Evolutionary conservation across 306 rosid species (phyloP).

Genomic region (Crotalaria pallida): DNA sequence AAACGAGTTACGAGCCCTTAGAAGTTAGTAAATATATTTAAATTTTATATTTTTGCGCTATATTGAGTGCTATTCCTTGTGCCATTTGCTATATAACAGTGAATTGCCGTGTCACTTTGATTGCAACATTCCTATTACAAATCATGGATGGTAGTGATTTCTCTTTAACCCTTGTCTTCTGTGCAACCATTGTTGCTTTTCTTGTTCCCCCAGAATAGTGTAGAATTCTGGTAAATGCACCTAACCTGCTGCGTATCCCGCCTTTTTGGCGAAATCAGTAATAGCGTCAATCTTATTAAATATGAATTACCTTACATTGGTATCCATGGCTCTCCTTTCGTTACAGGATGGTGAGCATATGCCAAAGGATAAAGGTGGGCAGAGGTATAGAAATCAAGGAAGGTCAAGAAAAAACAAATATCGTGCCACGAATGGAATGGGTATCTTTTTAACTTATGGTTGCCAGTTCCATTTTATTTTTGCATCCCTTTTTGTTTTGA

Average conservation of each 20-base stretch:
- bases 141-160: too few relatives aligned
- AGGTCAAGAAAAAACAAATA: slow-evolving; percentile 65
- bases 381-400: slow-evolving; percentile 57
- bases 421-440: slow-evolving; percentile 63
- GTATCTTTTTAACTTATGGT: slow-evolving; percentile 28
- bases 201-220: neutral
- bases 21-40: too few relatives aligned
- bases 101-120: neutral
- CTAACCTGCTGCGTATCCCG: neutral
- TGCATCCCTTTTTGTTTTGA: neutral
- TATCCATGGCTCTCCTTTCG: slow-evolving; percentile 8
- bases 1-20: too few relatives aligned
- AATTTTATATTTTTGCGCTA: neutral
- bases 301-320: slow-evolving; percentile 2
- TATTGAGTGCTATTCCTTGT: neutral
- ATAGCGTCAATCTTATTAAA: neutral
- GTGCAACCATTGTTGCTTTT: neutral
- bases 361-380: slow-evolving; percentile 66
- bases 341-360: slow-evolving; percentile 56
- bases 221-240: neutral
- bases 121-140: neutral
- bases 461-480: neutral
- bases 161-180: neutral
- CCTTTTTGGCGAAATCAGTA: neutral
- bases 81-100: neutral